Percentiles rank a stretch among this genome's conserved stretches.
These are phyloP conservation scores for Jaapia argillacea DNA, from an alignment of 768 basidiomycete genomes.

Conservation along the genomic window DNA sequence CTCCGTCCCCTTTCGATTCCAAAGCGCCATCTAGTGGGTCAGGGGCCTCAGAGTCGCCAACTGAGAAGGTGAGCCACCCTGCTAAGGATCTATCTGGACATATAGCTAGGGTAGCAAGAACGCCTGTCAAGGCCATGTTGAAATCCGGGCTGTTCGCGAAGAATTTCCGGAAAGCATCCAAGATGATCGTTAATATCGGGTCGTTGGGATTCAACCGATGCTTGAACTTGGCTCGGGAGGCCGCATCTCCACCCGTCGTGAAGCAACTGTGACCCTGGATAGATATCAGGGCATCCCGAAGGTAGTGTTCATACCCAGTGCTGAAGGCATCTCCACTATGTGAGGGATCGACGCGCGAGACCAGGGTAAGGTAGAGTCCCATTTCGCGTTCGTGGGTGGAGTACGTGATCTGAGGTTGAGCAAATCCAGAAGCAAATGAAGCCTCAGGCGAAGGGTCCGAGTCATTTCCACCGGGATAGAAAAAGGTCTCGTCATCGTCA, in stretches of 20 bases:
- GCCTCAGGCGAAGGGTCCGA: constrained; percentile 8
- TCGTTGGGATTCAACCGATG: constrained; percentile 78
- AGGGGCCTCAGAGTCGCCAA: constrained; percentile 24
- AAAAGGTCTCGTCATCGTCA: constrained; percentile 41
- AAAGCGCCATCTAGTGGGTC: constrained; percentile 10
- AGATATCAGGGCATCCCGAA: constrained; percentile 60
- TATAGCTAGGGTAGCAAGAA: constrained; percentile 69
- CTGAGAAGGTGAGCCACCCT: constrained; percentile 78
- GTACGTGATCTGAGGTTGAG: constrained; percentile 63
- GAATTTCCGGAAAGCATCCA: constrained; percentile 67
- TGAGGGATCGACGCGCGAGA: constrained; percentile 68
- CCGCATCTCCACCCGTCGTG: constrained; percentile 31
- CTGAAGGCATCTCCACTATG: constrained; percentile 67
- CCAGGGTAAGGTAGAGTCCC: constrained; percentile 65
- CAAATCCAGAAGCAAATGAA: constrained; percentile 23
- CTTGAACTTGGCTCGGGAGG: constrained; percentile 33
- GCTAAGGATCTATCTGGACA: constrained; percentile 80
- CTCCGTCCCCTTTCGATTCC: constrained; percentile 41
- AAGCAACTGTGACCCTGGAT: constrained; percentile 61
- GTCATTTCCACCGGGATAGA: constrained; percentile 33
- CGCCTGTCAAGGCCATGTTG: constrained; percentile 83
- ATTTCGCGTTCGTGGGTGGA: constrained; percentile 81
- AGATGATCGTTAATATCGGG: constrained; percentile 57
- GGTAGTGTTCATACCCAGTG: constrained; percentile 78
- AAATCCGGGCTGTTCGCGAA: constrained; percentile 79